Conservation (phyloP, 2,329 filamentous ascomycete genomes). For the Cladosporium sphaerospermum region DNA sequence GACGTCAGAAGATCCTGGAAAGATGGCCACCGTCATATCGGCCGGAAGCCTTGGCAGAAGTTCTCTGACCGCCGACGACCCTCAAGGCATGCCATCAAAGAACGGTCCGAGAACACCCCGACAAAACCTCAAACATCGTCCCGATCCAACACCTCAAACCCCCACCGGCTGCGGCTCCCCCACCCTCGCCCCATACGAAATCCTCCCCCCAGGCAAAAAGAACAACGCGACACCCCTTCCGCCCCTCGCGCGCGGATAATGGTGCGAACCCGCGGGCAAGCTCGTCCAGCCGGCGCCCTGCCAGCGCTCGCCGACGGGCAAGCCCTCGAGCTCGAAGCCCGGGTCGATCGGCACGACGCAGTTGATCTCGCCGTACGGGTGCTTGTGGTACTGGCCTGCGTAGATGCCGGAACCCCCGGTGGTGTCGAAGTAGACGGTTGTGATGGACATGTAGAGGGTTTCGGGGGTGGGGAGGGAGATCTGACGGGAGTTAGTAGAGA, state of each 20-base stretch:
- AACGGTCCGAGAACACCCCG: too few relatives aligned
- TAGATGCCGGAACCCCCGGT: slow-evolving; percentile 34
- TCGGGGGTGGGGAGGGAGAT: slow-evolving; percentile 41
- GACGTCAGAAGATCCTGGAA: background rate
- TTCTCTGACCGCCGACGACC: background rate
- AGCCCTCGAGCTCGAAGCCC: slow-evolving; percentile 47
- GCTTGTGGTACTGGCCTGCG: slow-evolving; percentile 44
- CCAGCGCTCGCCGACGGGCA: slow-evolving; percentile 45
- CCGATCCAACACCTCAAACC: too few relatives aligned
- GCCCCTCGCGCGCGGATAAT: slow-evolving; percentile 49
- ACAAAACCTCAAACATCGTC: too few relatives aligned
- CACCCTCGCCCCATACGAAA: slow-evolving; percentile 44
- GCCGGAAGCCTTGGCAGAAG: too few relatives aligned
- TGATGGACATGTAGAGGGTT: slow-evolving; percentile 51
- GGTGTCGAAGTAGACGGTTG: slow-evolving; percentile 53
- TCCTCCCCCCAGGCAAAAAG: slow-evolving; percentile 51
- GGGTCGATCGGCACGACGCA: slow-evolving; percentile 39
- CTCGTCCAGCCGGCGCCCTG: slow-evolving; percentile 52
- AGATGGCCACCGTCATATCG: background rate
- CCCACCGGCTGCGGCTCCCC: slow-evolving; percentile 34
- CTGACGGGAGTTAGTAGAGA: too few relatives aligned
- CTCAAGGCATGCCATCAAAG: background rate
- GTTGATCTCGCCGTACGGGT: slow-evolving; percentile 29
- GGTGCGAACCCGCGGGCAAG: slow-evolving; percentile 50
- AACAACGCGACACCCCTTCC: slow-evolving; percentile 49